A percentile compares a stretch with the other conserved stretches of the same genome.
phyloP scores from a whole-genome alignment of 768 basidiomycete species.

The Ramaria sp. region DNA sequence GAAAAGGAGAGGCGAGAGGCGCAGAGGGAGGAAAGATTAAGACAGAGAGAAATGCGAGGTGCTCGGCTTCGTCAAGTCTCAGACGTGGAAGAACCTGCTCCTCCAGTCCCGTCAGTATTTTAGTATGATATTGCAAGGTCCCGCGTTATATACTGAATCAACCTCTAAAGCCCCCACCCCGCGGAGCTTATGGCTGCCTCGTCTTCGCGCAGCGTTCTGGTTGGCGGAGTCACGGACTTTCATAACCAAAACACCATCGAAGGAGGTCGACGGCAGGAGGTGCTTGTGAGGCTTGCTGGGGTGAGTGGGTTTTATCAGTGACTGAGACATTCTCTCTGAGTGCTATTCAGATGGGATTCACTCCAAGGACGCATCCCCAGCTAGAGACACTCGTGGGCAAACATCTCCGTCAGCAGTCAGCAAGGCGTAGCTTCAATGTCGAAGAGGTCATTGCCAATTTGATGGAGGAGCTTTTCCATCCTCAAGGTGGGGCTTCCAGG shows the following conservation, averaged over 20 bases:
- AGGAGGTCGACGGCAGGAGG: background rate
- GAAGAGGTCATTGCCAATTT: background rate
- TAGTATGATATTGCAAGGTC: background rate
- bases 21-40: conserved; percentile 16
- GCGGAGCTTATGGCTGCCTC: background rate
- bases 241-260: background rate
- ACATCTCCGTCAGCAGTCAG: background rate
- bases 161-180: background rate
- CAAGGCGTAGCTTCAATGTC: background rate
- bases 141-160: background rate
- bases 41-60: conserved; percentile 18
- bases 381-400: background rate
- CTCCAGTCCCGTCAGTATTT: background rate
- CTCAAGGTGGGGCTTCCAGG: background rate
- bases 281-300: background rate
- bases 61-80: background rate
- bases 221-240: background rate
- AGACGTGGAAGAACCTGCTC: background rate
- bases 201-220: background rate
- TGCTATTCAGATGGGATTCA: conserved; percentile 8
- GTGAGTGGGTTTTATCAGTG: background rate
- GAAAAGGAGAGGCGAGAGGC: conserved; percentile 39
- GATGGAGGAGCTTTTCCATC: background rate
- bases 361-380: background rate
- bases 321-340: background rate